Conservation (phyloP, 306 rosid genomes). For the Prunus campanulata region DNA sequence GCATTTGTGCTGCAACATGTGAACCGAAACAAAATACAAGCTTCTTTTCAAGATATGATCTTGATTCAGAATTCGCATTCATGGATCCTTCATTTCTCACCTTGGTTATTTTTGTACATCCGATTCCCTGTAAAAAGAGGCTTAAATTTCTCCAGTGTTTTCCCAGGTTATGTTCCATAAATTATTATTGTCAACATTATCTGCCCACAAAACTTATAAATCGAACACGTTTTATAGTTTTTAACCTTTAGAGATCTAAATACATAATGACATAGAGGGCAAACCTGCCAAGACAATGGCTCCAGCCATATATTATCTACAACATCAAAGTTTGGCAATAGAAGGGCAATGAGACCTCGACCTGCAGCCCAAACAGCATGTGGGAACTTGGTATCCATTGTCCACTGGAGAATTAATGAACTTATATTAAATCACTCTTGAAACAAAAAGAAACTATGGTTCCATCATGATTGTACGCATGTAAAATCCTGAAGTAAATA, state of each 20-base stretch:
- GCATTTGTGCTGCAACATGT: slow-evolving; percentile 81
- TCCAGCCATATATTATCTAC: slow-evolving; percentile 94
- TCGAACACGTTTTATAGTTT: not conserved
- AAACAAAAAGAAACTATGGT: slow-evolving; percentile 22
- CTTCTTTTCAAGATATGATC: slow-evolving; percentile 93
- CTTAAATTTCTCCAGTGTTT: slow-evolving; percentile 22
- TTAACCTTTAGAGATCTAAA: not conserved
- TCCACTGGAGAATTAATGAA: slow-evolving; percentile 67
- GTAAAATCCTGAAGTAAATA: not conserved
- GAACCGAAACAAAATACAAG: slow-evolving; percentile 98
- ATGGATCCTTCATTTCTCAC: slow-evolving; percentile 66
- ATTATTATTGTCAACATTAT: not conserved
- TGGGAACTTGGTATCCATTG: slow-evolving; percentile 79
- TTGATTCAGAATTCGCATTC: slow-evolving; percentile 71
- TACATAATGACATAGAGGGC: slow-evolving; percentile 17
- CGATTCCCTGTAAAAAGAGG: slow-evolving; percentile 71
- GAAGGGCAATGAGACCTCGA: slow-evolving; percentile 79
- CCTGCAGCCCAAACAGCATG: slow-evolving; percentile 99
- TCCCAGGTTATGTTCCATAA: slow-evolving; percentile 9
- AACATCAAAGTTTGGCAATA: slow-evolving; percentile 84
- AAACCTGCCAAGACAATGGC: slow-evolving; percentile 97
- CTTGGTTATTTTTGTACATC: slow-evolving; percentile 88
- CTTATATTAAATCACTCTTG: slow-evolving; percentile 16
- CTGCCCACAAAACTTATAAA: not conserved
- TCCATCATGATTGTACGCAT: not conserved